phyloP scores from a whole-genome alignment of 257 asterid species.

The Thymus mandschuricus region DNA sequence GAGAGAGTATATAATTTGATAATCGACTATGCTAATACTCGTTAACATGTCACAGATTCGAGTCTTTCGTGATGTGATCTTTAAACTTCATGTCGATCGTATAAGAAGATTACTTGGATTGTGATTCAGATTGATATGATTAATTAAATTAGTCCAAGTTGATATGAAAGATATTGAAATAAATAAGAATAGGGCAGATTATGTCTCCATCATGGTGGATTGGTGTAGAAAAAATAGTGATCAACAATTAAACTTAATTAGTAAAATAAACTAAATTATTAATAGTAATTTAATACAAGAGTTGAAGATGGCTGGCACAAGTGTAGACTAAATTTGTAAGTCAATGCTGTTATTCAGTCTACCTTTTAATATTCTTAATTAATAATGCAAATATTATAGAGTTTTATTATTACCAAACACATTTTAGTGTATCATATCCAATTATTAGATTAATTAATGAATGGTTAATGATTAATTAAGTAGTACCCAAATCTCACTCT shows the following conservation, averaged over 20 bases:
- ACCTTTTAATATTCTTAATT: not conserved
- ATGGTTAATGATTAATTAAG: constrained; percentile 23
- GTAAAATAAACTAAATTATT: not conserved
- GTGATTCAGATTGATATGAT: not conserved
- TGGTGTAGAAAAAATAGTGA: not conserved
- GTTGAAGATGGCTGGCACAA: constrained; percentile 26
- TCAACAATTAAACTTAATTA: not conserved
- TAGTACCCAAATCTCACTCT: constrained; percentile 35
- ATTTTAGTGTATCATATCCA: constrained; percentile 6
- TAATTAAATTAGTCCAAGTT: not conserved
- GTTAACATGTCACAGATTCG: too few relatives aligned
- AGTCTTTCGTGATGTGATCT: too few relatives aligned
- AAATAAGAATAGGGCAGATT: not conserved
- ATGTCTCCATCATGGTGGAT: constrained; percentile 32
- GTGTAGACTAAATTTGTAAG: constrained; percentile 22
- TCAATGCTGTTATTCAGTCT: constrained; percentile 39
- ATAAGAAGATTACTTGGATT: not conserved
- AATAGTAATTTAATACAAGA: not conserved
- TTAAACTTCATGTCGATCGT: too few relatives aligned
- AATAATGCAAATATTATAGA: not conserved
- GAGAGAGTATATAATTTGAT: too few relatives aligned
- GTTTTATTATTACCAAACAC: constrained; percentile 7
- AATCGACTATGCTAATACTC: too few relatives aligned
- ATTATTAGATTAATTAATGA: constrained; percentile 24
- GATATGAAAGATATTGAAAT: not conserved